Conservation (phyloP, 75 land plant genomes). For the Pinus albicaulis region DNA sequence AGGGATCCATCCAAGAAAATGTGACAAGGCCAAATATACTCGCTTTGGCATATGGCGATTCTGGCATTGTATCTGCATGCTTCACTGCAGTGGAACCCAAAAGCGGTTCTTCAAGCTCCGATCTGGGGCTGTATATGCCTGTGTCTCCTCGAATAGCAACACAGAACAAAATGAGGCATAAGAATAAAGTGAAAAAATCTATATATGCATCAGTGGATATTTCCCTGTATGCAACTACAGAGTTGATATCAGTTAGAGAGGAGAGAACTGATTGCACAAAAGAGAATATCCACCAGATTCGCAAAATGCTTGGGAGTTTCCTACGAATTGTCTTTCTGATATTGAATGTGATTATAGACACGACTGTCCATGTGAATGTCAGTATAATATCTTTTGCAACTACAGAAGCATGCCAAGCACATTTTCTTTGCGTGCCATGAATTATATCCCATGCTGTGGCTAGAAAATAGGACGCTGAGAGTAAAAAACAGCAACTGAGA, state of each 20-base stretch:
- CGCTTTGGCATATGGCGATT: slow-evolving; percentile 55
- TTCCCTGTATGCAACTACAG: neutral
- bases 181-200: slow-evolving; percentile 21
- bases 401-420: slow-evolving; percentile 14
- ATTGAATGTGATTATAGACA: slow-evolving; percentile 16
- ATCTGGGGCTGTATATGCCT: slow-evolving; percentile 13
- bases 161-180: slow-evolving; percentile 25
- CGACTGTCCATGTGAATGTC: slow-evolving; percentile 39
- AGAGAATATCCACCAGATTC: slow-evolving; percentile 58
- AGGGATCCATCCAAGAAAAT: slow-evolving; percentile 81
- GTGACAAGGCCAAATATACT: slow-evolving; percentile 57
- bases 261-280: slow-evolving; percentile 28
- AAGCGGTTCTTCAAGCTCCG: slow-evolving; percentile 53
- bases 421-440: slow-evolving; percentile 12
- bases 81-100: slow-evolving; percentile 22
- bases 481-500: slow-evolving; percentile 28
- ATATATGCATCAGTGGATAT: slow-evolving; percentile 15
- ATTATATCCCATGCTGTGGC: slow-evolving; percentile 15
- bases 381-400: slow-evolving; percentile 31
- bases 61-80: slow-evolving; percentile 10
- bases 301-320: slow-evolving; percentile 48
- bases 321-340: slow-evolving; percentile 8
- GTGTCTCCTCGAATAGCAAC: slow-evolving; percentile 48
- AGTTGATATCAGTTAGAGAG: slow-evolving; percentile 19
- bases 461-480: slow-evolving; percentile 17